phyloP scores from a whole-genome alignment of 805 yeast species.

The Candida sphagnicola region DNA sequence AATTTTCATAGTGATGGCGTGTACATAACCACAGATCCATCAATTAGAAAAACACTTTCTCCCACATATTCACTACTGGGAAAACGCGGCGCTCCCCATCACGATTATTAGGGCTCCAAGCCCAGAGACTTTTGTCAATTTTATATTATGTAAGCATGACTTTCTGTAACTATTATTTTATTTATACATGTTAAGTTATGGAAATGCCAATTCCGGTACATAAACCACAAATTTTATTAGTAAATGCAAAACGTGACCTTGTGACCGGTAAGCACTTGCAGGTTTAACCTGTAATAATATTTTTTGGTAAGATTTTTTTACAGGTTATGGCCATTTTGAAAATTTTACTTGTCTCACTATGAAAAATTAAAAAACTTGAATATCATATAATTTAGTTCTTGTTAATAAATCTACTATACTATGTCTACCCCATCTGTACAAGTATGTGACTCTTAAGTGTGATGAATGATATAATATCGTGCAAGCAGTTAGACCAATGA shows the following conservation, averaged over 20 bases:
- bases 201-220: too few relatives aligned
- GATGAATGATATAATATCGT: constrained; percentile 6
- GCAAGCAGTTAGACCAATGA: too few relatives aligned
- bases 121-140: too few relatives aligned
- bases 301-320: constrained; percentile 1
- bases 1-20: neutral
- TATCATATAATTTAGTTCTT: constrained; percentile 3
- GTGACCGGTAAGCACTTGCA: constrained; percentile 3
- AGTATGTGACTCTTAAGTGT: constrained; percentile 49
- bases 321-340: neutral
- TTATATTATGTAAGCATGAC: too few relatives aligned
- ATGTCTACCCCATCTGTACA: constrained; percentile 87
- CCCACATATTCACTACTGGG: too few relatives aligned
- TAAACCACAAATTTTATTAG: too few relatives aligned
- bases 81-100: too few relatives aligned
- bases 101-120: too few relatives aligned
- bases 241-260: too few relatives aligned
- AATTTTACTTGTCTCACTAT: constrained; percentile 1
- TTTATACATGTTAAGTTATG: too few relatives aligned
- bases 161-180: too few relatives aligned
- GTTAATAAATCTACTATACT: constrained; percentile 9
- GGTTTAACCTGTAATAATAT: constrained; percentile 4
- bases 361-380: neutral
- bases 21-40: neutral
- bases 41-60: neutral